phyloP scores from a whole-genome alignment of 495 filamentous ascomycete genomes.

The Pyrenula aspistea region DNA sequence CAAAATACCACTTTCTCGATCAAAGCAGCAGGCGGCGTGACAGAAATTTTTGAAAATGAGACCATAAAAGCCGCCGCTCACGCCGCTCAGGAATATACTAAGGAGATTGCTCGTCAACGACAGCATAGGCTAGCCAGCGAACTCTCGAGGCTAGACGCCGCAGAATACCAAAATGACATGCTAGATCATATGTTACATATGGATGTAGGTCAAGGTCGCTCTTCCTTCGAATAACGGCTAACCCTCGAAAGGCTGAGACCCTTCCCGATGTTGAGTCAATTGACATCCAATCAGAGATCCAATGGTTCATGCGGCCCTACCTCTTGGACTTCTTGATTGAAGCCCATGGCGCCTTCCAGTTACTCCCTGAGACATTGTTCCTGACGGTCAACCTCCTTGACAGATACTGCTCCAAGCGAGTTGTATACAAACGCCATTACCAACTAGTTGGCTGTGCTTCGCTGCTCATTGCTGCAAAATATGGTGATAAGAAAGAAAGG shows the following conservation, averaged over 20 bases:
- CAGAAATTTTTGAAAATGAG: not conserved
- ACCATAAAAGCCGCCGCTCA: slow-evolving; percentile 22
- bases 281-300: slow-evolving; percentile 96
- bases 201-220: slow-evolving; percentile 55
- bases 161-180: slow-evolving; percentile 88
- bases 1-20: not conserved
- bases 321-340: slow-evolving; percentile 97
- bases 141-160: slow-evolving; percentile 65
- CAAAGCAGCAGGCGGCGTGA: not conserved
- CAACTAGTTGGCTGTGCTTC: slow-evolving; percentile 95
- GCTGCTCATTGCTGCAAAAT: slow-evolving; percentile 94
- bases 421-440: slow-evolving; percentile 99
- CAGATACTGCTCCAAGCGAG: slow-evolving; percentile 90
- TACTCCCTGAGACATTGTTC: slow-evolving; percentile 89
- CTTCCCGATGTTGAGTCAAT: slow-evolving; percentile 93
- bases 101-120: slow-evolving; percentile 58
- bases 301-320: slow-evolving; percentile 99
- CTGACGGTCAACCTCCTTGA: slow-evolving; percentile 94
- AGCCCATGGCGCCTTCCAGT: slow-evolving; percentile 86
- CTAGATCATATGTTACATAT: slow-evolving; percentile 87
- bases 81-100: slow-evolving; percentile 50
- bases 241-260: slow-evolving; percentile 57
- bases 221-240: slow-evolving; percentile 16
- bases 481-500: slow-evolving; percentile 94
- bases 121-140: slow-evolving; percentile 81